Conservation (phyloP, 331 rosid species). For the Acacia concinna region DNA sequence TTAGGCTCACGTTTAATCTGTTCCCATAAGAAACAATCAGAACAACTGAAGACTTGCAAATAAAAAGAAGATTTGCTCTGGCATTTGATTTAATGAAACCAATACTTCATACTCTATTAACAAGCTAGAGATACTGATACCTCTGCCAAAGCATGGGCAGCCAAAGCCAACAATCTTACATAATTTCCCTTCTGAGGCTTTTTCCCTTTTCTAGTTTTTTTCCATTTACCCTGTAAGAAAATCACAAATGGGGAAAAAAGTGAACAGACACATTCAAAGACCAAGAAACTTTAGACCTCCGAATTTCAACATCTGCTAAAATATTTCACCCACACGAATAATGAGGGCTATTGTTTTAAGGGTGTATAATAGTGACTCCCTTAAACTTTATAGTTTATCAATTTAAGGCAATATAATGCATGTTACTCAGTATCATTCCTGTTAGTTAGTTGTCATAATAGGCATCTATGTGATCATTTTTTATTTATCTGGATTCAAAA, state of each 20-base stretch:
- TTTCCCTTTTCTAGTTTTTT: constrained; percentile 53
- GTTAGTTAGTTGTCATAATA: not conserved
- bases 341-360: not conserved
- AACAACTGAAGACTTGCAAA: constrained; percentile 20
- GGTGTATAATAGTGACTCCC: not conserved
- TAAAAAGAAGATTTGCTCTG: not conserved
- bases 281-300: not conserved
- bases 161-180: constrained; percentile 80
- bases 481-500: not conserved
- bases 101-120: not conserved
- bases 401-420: not conserved
- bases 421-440: not conserved
- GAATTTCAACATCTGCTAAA: not conserved
- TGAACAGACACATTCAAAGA: constrained; percentile 2
- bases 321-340: not conserved
- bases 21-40: constrained; percentile 46
- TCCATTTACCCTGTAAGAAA: constrained; percentile 58
- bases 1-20: constrained; percentile 85
- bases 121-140: constrained; percentile 42
- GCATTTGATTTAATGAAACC: constrained; percentile 1
- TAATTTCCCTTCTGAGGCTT: constrained; percentile 54
- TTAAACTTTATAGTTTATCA: not conserved
- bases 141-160: constrained; percentile 98
- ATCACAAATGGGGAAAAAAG: constrained; percentile 8
- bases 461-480: not conserved